These are phyloP conservation scores for Dalbergia cultrata DNA, from an alignment of 306 rosid genomes.

Conservation along the genomic window DNA sequence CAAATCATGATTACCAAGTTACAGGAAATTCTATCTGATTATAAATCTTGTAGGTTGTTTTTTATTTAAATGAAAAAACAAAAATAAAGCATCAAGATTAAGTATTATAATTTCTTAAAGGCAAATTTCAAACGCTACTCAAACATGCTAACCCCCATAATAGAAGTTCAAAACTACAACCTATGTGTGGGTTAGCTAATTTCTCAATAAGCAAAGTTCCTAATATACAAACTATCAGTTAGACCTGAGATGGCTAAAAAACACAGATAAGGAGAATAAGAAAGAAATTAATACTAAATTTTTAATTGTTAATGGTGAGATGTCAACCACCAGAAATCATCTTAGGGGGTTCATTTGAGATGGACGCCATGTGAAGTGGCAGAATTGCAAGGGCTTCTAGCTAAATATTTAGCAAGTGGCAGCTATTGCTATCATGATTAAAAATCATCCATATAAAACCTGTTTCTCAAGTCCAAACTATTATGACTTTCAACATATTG, in stretches of 20 bases:
- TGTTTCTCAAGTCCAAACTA: too few relatives aligned
- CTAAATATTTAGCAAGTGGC: too few relatives aligned
- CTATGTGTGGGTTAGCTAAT: too few relatives aligned
- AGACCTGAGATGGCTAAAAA: too few relatives aligned
- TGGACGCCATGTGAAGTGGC: conserved; percentile 31
- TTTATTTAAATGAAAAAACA: too few relatives aligned
- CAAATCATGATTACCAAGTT: not conserved
- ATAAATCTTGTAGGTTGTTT: not conserved
- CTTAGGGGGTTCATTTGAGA: conserved; percentile 24
- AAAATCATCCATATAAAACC: too few relatives aligned
- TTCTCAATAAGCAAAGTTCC: too few relatives aligned
- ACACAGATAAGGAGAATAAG: not conserved
- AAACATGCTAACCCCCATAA: not conserved
- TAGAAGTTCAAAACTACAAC: conserved; percentile 14
- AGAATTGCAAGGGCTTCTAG: conserved; percentile 37
- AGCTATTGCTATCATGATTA: too few relatives aligned
- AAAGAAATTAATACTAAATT: not conserved
- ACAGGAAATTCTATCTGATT: not conserved
- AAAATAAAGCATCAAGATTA: not conserved
- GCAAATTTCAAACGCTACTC: conserved; percentile 3
- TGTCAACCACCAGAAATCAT: conserved; percentile 17
- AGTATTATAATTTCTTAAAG: not conserved
- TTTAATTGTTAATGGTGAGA: conserved; percentile 16
- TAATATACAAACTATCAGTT: too few relatives aligned
- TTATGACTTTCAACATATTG: too few relatives aligned